These are phyloP conservation scores for Neurospora sp. DNA, from an alignment of 495 filamentous ascomycete species.

Conservation along the genomic window DNA sequence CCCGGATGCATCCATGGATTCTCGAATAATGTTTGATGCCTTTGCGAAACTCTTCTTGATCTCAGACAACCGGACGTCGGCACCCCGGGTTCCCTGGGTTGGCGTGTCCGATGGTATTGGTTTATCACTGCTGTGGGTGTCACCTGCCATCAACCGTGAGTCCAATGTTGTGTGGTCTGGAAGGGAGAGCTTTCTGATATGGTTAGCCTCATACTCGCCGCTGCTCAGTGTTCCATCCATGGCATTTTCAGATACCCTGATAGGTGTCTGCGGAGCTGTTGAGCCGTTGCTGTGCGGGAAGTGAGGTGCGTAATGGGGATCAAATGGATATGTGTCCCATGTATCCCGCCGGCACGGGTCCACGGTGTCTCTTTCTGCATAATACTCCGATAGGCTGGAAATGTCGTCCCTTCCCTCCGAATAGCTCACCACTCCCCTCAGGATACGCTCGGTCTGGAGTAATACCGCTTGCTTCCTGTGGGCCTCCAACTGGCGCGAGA, in stretches of 20 bases:
- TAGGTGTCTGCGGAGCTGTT: not conserved
- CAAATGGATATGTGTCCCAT: not conserved
- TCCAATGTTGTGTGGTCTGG: not conserved
- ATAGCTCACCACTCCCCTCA: slow-evolving; percentile 52
- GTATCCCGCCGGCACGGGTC: not conserved
- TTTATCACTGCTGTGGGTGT: not conserved
- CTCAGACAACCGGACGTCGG: not conserved
- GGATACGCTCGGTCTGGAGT: slow-evolving; percentile 47
- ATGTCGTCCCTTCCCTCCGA: slow-evolving; percentile 42
- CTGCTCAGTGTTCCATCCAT: not conserved
- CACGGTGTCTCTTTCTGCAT: slow-evolving; percentile 7
- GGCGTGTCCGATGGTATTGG: not conserved
- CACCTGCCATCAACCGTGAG: not conserved
- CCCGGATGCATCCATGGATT: slow-evolving; percentile 43
- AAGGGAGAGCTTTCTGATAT: not conserved
- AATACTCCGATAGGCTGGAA: slow-evolving; percentile 3
- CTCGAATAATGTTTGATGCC: slow-evolving; percentile 40
- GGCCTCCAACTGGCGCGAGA: slow-evolving; percentile 56
- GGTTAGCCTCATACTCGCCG: not conserved
- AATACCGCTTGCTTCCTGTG: slow-evolving; percentile 48
- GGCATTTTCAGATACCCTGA: not conserved
- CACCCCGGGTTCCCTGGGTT: not conserved
- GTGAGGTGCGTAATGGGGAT: not conserved
- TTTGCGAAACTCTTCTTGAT: slow-evolving; percentile 26
- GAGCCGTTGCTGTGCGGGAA: not conserved